Percentiles rank a stretch among this genome's conserved stretches.
phyloP scores from a whole-genome alignment of 257 asterid genomes.

The Solanum chiquidenum region DNA sequence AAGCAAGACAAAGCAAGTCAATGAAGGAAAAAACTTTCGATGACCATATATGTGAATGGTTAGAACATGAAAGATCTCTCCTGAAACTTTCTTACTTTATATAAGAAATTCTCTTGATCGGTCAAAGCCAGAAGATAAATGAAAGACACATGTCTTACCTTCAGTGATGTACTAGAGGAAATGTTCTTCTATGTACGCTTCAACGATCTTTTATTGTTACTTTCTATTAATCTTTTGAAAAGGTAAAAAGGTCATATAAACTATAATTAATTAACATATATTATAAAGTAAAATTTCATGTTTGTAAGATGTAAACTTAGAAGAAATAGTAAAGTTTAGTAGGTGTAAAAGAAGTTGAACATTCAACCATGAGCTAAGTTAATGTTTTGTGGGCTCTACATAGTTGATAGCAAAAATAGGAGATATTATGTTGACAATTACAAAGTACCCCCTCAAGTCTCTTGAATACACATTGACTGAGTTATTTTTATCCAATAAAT shows the following conservation, averaged over 20 bases:
- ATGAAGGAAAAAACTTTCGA: not conserved
- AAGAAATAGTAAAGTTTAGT: not conserved
- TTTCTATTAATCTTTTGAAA: not conserved
- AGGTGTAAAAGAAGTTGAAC: not conserved
- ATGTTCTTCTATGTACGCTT: not conserved
- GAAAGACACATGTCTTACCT: not conserved
- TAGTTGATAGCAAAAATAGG: slow-evolving; percentile 5
- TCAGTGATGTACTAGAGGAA: too few relatives aligned
- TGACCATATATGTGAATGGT: not conserved
- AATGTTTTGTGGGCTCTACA: slow-evolving; percentile 3
- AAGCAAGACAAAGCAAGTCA: not conserved
- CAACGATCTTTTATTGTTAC: too few relatives aligned
- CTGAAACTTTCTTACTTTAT: too few relatives aligned
- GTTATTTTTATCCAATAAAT: slow-evolving; percentile 5
- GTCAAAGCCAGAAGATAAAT: too few relatives aligned
- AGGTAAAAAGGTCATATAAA: too few relatives aligned
- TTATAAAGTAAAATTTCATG: not conserved
- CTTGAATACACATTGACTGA: slow-evolving; percentile 26
- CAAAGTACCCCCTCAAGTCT: not conserved
- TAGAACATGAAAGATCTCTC: too few relatives aligned
- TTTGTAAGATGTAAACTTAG: not conserved
- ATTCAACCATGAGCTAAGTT: not conserved
- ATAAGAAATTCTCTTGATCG: too few relatives aligned
- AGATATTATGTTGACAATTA: slow-evolving; percentile 14
- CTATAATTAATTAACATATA: not conserved